These are phyloP conservation scores for Colletotrichum cereale DNA, from an alignment of 2,329 filamentous ascomycete species.

Conservation along the genomic window DNA sequence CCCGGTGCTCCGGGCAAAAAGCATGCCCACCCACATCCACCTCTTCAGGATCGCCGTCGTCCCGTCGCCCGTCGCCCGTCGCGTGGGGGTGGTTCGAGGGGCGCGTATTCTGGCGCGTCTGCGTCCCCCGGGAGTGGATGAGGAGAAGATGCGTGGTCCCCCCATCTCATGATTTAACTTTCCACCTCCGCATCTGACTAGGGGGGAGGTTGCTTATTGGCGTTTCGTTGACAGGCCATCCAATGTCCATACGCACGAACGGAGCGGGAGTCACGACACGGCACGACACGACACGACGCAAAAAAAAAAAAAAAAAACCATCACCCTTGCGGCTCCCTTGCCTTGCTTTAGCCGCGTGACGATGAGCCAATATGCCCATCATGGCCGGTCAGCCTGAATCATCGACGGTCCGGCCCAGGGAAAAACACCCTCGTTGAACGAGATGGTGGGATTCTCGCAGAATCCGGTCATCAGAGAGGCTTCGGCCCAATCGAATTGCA, in stretches of 20 bases:
- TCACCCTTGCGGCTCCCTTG: conserved; percentile 7
- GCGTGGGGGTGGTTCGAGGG: conserved; percentile 28
- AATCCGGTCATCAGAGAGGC: conserved; percentile 17
- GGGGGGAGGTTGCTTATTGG: neutral
- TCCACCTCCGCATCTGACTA: conserved; percentile 11
- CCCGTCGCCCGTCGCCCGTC: conserved; percentile 14
- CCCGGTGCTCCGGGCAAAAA: conserved; percentile 29
- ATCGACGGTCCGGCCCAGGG: neutral
- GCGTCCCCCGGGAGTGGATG: conserved; percentile 11
- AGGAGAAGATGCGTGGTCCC: too few relatives aligned
- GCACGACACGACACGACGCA: neutral
- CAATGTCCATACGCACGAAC: conserved; percentile 7
- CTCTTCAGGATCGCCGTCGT: conserved; percentile 22
- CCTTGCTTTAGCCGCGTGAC: conserved; percentile 34
- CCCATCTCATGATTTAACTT: neutral
- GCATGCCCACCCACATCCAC: neutral
- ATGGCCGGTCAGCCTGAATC: neutral
- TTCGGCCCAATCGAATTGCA: conserved; percentile 27
- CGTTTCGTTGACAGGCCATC: conserved; percentile 5
- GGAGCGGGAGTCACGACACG: conserved; percentile 13
- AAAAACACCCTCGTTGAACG: neutral
- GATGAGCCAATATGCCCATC: conserved; percentile 1
- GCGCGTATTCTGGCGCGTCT: conserved; percentile 36
- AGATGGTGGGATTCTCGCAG: conserved; percentile 29
- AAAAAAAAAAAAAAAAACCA: too few relatives aligned